These are phyloP conservation scores for Pyrus pyrifolia DNA, from an alignment of 306 rosid genomes.

Conservation along the genomic window DNA sequence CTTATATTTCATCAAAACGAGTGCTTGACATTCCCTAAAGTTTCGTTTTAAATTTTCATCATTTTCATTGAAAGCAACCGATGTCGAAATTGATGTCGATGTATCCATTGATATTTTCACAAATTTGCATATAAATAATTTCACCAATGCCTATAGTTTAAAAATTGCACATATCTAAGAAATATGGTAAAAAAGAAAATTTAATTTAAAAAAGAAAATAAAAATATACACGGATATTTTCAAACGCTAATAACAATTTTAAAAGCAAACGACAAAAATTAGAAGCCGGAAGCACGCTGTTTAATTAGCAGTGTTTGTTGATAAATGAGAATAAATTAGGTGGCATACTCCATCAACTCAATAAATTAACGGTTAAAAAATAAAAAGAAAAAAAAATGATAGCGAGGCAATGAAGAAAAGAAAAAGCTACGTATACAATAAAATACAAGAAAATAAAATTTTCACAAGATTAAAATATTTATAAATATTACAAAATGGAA, in stretches of 20 bases:
- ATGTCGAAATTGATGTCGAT: too few species aligned
- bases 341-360: slow-evolving; percentile 31
- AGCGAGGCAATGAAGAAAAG: slow-evolving; percentile 25
- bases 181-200: too few species aligned
- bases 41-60: too few species aligned
- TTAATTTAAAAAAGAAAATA: not conserved
- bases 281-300: not conserved
- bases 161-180: too few species aligned
- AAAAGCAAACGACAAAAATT: not conserved
- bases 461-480: slow-evolving; percentile 24
- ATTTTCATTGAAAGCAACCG: too few species aligned
- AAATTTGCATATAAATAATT: too few species aligned
- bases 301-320: not conserved
- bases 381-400: not conserved
- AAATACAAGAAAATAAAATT: slow-evolving; percentile 47
- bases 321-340: slow-evolving; percentile 16
- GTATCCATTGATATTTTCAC: too few species aligned
- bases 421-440: slow-evolving; percentile 45
- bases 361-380: slow-evolving; percentile 5
- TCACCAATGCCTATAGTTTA: too few species aligned
- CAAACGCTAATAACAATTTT: not conserved
- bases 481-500: slow-evolving; percentile 14
- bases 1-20: too few species aligned
- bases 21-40: too few species aligned
- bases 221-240: not conserved